Evolutionary conservation across 345 rosid species (phyloP).

Genomic region (Luvunga scandens): DNA sequence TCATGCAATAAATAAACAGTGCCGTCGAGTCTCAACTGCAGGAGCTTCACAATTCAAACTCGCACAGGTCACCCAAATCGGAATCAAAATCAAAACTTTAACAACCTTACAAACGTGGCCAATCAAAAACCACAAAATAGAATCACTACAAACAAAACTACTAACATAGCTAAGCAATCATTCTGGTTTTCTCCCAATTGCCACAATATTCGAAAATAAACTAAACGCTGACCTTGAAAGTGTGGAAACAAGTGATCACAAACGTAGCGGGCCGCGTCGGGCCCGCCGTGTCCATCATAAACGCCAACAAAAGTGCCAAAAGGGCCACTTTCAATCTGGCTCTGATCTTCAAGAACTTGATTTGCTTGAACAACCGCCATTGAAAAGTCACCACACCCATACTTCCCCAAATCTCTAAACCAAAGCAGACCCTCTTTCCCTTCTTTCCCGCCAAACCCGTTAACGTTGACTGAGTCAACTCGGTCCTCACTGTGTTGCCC

Average conservation of each 20-base stretch:
- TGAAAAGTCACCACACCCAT: constrained; percentile 74
- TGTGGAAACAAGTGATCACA: constrained; percentile 71
- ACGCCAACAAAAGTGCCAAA: constrained; percentile 92
- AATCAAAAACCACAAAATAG: constrained; percentile 1
- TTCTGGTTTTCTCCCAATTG: not conserved
- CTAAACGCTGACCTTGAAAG: constrained; percentile 64
- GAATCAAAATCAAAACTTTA: not conserved
- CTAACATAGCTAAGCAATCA: constrained; percentile 1
- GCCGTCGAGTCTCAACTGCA: not conserved
- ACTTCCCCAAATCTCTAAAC: constrained; percentile 69
- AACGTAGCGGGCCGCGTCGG: constrained; percentile 82
- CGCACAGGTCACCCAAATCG: not conserved
- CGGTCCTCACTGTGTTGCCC: constrained; percentile 41
- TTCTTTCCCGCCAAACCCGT: constrained; percentile 37
- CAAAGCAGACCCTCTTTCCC: constrained; percentile 78
- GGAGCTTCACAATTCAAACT: not conserved
- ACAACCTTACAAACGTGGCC: not conserved
- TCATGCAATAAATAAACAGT: not conserved
- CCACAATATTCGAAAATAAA: not conserved
- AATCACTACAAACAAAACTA: not conserved
- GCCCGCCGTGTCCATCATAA: constrained; percentile 94
- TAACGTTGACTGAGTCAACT: constrained; percentile 7
- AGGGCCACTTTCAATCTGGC: constrained; percentile 88
- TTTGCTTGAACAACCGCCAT: constrained; percentile 95
- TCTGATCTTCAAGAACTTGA: constrained; percentile 79